Evolutionary conservation across 108 stramenopile genomes (phyloP).

Genomic region (Discostella stelligeroides): DNA sequence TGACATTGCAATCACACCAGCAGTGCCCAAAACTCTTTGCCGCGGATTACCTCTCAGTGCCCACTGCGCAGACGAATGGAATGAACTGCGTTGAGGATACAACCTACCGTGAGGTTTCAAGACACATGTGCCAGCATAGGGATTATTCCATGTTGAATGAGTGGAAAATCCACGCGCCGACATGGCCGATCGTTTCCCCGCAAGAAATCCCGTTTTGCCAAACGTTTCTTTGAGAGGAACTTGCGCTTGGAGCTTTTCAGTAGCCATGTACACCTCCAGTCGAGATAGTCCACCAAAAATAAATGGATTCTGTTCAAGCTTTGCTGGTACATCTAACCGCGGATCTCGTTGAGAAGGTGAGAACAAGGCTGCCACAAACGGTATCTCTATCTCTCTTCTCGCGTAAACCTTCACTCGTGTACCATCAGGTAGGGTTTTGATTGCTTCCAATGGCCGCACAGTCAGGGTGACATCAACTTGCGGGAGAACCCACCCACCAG

Average conservation of each 20-base stretch:
- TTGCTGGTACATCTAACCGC: constrained; percentile 51
- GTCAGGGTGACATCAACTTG: constrained; percentile 66
- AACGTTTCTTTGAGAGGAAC: background rate
- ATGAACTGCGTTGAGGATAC: constrained; percentile 6
- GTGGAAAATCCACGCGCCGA: constrained; percentile 41
- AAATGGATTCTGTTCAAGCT: constrained; percentile 70
- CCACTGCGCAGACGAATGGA: constrained; percentile 1
- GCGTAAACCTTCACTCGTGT: constrained; percentile 80
- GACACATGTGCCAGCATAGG: constrained; percentile 5
- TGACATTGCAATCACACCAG: constrained; percentile 22
- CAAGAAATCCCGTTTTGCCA: too few relatives aligned
- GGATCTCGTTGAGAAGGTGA: constrained; percentile 56
- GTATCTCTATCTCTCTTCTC: constrained; percentile 78
- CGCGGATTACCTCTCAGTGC: constrained; percentile 16
- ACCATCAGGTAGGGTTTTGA: constrained; percentile 69
- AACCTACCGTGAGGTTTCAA: background rate
- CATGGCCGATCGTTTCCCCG: constrained; percentile 8
- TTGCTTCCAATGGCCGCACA: constrained; percentile 84
- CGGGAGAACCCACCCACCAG: constrained; percentile 76
- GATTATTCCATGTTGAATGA: constrained; percentile 8
- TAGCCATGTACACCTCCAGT: constrained; percentile 1
- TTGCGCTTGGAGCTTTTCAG: background rate
- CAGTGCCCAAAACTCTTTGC: constrained; percentile 9
- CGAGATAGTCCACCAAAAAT: constrained; percentile 26
- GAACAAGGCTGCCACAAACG: constrained; percentile 71